phyloP scores from a whole-genome alignment of 345 rosid genomes.

The Limnanthes douglasii region DNA sequence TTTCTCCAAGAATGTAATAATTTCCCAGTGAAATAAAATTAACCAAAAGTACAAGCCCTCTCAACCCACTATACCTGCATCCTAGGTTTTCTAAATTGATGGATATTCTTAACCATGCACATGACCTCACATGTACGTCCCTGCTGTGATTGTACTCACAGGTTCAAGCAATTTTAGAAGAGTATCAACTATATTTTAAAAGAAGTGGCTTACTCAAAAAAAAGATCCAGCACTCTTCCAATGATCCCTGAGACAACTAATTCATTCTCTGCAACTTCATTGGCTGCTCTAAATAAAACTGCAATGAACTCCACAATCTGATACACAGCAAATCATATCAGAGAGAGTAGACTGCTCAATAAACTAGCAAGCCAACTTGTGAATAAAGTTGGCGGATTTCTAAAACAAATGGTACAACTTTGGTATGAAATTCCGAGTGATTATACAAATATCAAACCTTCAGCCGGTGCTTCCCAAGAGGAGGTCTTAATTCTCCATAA shows the following conservation, averaged over 20 bases:
- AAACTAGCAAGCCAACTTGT: slow-evolving; percentile 3
- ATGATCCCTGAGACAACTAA: slow-evolving; percentile 66
- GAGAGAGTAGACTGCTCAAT: background rate
- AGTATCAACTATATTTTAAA: too few relatives aligned
- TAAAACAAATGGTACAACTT: slow-evolving; percentile 1
- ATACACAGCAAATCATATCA: too few relatives aligned
- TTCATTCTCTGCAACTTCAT: slow-evolving; percentile 76
- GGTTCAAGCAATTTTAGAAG: too few relatives aligned
- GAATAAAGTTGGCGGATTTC: background rate
- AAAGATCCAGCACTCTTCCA: slow-evolving; percentile 57
- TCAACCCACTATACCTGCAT: too few relatives aligned
- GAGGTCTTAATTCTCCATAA: slow-evolving; percentile 90
- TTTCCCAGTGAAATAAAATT: too few relatives aligned
- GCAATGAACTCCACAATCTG: slow-evolving; percentile 97
- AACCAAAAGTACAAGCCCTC: too few relatives aligned
- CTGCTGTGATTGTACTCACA: too few relatives aligned
- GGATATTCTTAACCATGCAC: too few relatives aligned
- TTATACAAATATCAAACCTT: slow-evolving; percentile 79
- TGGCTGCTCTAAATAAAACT: slow-evolving; percentile 61
- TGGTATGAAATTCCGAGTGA: too few relatives aligned
- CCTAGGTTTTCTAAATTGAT: too few relatives aligned
- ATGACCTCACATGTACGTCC: too few relatives aligned
- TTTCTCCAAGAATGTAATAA: too few relatives aligned
- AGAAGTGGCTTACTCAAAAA: slow-evolving; percentile 61
- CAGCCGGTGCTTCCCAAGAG: slow-evolving; percentile 93